phyloP scores from a whole-genome alignment of 1,139 yeast species.

The Sugiyamaella sp. region DNA sequence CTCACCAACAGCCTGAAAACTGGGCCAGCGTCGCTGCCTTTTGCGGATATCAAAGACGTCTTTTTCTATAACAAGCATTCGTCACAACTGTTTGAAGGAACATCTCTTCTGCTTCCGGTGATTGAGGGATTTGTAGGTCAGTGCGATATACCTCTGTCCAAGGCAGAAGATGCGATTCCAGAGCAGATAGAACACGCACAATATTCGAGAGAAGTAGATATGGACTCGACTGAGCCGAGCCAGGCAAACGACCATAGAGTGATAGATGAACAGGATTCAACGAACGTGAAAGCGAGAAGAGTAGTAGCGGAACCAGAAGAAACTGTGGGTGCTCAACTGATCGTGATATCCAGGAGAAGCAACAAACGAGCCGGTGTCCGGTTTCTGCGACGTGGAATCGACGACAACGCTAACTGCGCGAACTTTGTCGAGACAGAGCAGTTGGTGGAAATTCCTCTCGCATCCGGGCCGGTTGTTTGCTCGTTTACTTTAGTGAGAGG shows the following conservation, averaged over 20 bases:
- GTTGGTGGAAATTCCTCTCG: slow-evolving; percentile 25
- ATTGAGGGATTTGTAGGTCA: slow-evolving; percentile 46
- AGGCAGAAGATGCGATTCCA: not conserved
- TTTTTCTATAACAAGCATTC: slow-evolving; percentile 43
- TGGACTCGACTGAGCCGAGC: too few species aligned
- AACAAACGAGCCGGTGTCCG: slow-evolving; percentile 50
- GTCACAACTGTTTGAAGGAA: slow-evolving; percentile 31
- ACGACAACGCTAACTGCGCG: slow-evolving; percentile 49
- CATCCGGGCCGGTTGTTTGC: slow-evolving; percentile 7
- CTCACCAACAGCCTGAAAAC: slow-evolving; percentile 24
- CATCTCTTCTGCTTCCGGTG: slow-evolving; percentile 37
- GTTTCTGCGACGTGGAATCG: slow-evolving; percentile 51
- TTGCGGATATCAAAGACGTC: slow-evolving; percentile 25
- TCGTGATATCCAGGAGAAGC: slow-evolving; percentile 45
- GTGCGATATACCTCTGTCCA: slow-evolving; percentile 20
- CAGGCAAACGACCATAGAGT: too few species aligned
- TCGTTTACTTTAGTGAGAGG: slow-evolving; percentile 43
- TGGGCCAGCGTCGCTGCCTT: slow-evolving; percentile 12
- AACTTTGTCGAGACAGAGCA: slow-evolving; percentile 53
- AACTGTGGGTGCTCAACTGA: slow-evolving; percentile 24
- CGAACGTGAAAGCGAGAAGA: slow-evolving; percentile 9
- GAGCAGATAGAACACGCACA: too few species aligned
- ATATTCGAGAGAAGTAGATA: too few species aligned
- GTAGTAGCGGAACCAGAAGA: slow-evolving; percentile 1
- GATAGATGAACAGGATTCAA: slow-evolving; percentile 4